Conservation (phyloP, 768 basidiomycete species). For the Hericium alpestre region DNA sequence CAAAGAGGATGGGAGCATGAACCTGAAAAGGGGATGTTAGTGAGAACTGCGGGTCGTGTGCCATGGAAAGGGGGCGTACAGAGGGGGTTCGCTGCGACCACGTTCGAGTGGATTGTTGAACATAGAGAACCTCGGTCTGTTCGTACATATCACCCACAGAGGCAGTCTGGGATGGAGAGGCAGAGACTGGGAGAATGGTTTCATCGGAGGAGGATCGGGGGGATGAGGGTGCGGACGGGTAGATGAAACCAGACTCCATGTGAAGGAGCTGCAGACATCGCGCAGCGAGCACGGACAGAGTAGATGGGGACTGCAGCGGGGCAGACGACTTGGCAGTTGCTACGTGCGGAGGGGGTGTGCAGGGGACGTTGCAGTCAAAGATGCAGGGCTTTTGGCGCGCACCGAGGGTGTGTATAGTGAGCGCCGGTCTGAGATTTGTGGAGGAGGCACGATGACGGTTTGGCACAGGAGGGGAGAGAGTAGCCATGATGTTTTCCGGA, state of each 20-base stretch:
- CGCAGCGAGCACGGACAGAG: slow-evolving; percentile 10
- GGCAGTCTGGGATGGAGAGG: not conserved
- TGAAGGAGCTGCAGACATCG: slow-evolving; percentile 6
- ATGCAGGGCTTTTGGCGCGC: slow-evolving; percentile 25
- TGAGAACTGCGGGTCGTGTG: slow-evolving; percentile 12
- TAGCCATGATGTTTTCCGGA: slow-evolving; percentile 12
- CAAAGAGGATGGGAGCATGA: slow-evolving; percentile 57
- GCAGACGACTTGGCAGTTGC: slow-evolving; percentile 7
- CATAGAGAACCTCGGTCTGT: not conserved
- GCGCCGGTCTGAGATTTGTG: slow-evolving; percentile 41
- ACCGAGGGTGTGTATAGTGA: slow-evolving; percentile 43
- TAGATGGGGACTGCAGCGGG: slow-evolving; percentile 9
- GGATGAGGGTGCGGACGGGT: slow-evolving; percentile 8
- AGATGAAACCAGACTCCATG: slow-evolving; percentile 2
- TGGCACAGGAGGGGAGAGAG: slow-evolving; percentile 27
- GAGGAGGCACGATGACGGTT: slow-evolving; percentile 50
- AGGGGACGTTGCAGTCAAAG: slow-evolving; percentile 15
- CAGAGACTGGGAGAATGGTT: slow-evolving; percentile 12
- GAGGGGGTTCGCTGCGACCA: slow-evolving; percentile 9
- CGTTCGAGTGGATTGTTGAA: not conserved
- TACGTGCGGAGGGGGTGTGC: slow-evolving; percentile 14
- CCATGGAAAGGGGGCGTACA: slow-evolving; percentile 3
- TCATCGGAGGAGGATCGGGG: slow-evolving; percentile 35
- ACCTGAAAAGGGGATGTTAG: slow-evolving; percentile 21
- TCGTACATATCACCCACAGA: slow-evolving; percentile 3